phyloP scores from a whole-genome alignment of 148 eudicot genomes.

The Fagopyrum esculentum region DNA sequence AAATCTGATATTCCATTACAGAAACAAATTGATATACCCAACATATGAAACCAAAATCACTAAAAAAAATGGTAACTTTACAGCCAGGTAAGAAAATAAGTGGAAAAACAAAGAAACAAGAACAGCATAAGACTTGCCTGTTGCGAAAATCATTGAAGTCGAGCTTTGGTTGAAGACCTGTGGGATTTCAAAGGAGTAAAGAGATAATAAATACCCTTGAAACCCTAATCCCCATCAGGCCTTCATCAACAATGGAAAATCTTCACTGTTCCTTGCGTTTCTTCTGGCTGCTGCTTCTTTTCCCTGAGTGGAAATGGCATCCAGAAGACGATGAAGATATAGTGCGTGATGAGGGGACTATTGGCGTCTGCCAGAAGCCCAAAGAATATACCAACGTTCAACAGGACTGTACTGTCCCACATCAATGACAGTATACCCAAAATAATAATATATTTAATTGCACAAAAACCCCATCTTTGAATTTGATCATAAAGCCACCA shows the following conservation, averaged over 20 bases:
- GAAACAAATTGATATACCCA: too few species aligned
- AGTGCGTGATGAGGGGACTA: not conserved
- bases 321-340: not conserved
- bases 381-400: not conserved
- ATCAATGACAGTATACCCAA: too few species aligned
- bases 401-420: too few species aligned
- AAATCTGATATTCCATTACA: too few species aligned
- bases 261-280: not conserved
- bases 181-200: constrained; percentile 24
- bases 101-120: not conserved
- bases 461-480: too few species aligned
- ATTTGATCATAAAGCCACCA: not conserved
- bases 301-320: not conserved
- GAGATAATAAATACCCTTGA: constrained; percentile 54
- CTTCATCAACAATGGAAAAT: constrained; percentile 32
- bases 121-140: not conserved
- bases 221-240: constrained; percentile 32
- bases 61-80: too few species aligned
- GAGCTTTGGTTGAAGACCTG: not conserved
- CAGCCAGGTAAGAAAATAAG: not conserved
- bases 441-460: too few species aligned
- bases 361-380: not conserved
- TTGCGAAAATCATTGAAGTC: not conserved
- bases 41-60: too few species aligned
- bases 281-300: not conserved